Conservation (phyloP, 805 yeast species). For the Saturnispora besseyi region DNA sequence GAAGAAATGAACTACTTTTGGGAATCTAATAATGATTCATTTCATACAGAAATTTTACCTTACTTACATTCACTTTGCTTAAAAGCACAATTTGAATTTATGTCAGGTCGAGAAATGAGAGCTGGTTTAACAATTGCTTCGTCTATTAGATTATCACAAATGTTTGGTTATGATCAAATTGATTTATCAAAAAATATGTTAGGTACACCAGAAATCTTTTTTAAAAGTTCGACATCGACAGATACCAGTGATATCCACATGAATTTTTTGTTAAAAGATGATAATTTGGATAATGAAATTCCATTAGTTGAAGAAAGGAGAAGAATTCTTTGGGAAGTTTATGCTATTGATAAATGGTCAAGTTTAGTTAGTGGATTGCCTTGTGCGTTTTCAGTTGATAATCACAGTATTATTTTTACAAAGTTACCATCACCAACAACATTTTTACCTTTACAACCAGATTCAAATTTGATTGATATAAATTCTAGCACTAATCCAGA, state of each 20-base stretch:
- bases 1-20: slow-evolving; percentile 15
- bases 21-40: slow-evolving; percentile 12
- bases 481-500: neutral
- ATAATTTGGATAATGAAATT: slow-evolving; percentile 20
- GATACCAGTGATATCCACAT: slow-evolving; percentile 1
- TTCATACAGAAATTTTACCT: slow-evolving; percentile 17
- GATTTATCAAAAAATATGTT: slow-evolving; percentile 19
- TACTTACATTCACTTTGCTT: slow-evolving; percentile 20
- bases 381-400: slow-evolving; percentile 23
- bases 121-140: slow-evolving; percentile 23
- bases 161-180: slow-evolving; percentile 25
- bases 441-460: slow-evolving; percentile 12
- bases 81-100: slow-evolving; percentile 23
- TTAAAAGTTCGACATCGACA: slow-evolving; percentile 10
- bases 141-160: slow-evolving; percentile 23
- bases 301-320: slow-evolving; percentile 24
- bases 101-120: slow-evolving; percentile 20
- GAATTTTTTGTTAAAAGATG: slow-evolving; percentile 14
- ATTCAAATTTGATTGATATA: neutral
- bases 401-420: slow-evolving; percentile 22
- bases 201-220: slow-evolving; percentile 14
- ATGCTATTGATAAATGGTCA: slow-evolving; percentile 25
- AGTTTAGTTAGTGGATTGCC: slow-evolving; percentile 27
- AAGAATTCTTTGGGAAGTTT: slow-evolving; percentile 27
- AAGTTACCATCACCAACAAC: slow-evolving; percentile 26